These are phyloP conservation scores for Melocanna baccifera DNA, from an alignment of 176 grass and related monocot species.

Conservation along the genomic window DNA sequence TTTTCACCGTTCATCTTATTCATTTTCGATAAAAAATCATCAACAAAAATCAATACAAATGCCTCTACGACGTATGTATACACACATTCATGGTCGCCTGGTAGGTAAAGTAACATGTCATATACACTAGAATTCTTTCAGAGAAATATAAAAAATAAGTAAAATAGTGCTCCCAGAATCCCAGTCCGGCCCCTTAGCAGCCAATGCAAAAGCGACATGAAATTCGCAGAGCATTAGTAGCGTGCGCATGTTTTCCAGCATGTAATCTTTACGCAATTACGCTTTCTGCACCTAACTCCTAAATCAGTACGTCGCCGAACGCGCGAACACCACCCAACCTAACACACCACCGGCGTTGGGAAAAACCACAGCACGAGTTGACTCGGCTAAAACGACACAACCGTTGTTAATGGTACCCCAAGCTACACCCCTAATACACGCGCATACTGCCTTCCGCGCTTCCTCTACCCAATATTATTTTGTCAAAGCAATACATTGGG, in stretches of 20 bases:
- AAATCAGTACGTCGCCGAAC: not conserved
- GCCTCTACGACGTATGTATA: too few relatives aligned
- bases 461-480: not conserved
- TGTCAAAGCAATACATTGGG: not conserved
- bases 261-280: too few relatives aligned
- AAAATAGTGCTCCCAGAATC: not conserved
- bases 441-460: slow-evolving; percentile 15
- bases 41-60: too few relatives aligned
- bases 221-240: not conserved
- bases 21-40: too few relatives aligned
- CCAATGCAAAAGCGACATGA: not conserved
- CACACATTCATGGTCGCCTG: not conserved
- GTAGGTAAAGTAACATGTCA: not conserved
- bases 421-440: not conserved
- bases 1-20: too few relatives aligned
- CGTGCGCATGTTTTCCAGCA: not conserved
- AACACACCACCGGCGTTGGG: not conserved
- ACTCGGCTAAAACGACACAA: slow-evolving; percentile 5
- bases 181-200: not conserved
- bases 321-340: not conserved
- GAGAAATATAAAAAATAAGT: not conserved
- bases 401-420: not conserved
- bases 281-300: not conserved
- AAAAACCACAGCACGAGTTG: not conserved
- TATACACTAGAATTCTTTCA: not conserved